Percentiles rank a stretch among this genome's conserved stretches.
Conservation (phyloP, 805 yeast species). For the Saturnispora galanensis region DNA sequence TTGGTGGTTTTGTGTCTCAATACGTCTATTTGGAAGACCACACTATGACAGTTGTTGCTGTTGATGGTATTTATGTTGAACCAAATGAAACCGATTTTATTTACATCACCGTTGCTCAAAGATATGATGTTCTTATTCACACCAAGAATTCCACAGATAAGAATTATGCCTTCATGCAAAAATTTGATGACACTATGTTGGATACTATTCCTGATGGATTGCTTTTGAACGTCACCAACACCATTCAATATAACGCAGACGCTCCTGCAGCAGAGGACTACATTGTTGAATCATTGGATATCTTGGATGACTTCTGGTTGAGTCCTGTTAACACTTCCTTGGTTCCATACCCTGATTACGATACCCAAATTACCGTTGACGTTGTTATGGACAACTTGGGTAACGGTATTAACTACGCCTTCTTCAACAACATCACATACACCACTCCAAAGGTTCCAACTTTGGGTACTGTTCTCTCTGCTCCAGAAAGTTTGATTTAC, state of each 20-base stretch:
- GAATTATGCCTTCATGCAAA: slow-evolving; percentile 77
- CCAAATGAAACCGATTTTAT: slow-evolving; percentile 58
- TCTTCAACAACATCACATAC: slow-evolving; percentile 82
- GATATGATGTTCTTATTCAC: slow-evolving; percentile 69
- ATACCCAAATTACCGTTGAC: slow-evolving; percentile 55
- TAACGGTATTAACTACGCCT: slow-evolving; percentile 91
- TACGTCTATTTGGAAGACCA: slow-evolving; percentile 86
- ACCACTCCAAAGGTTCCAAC: slow-evolving; percentile 79
- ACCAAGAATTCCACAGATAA: slow-evolving; percentile 53
- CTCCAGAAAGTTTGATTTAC: slow-evolving; percentile 38
- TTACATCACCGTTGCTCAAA: slow-evolving; percentile 85
- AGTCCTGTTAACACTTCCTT: slow-evolving; percentile 45
- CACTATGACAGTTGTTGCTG: slow-evolving; percentile 74
- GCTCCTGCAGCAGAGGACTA: slow-evolving; percentile 28
- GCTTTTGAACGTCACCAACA: slow-evolving; percentile 63
- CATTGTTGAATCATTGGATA: slow-evolving; percentile 39
- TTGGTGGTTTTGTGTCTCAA: slow-evolving; percentile 89
- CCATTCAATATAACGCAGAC: slow-evolving; percentile 42
- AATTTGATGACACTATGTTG: slow-evolving; percentile 73
- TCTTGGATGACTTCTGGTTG: slow-evolving; percentile 71
- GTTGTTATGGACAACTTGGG: slow-evolving; percentile 78
- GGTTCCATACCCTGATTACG: slow-evolving; percentile 56
- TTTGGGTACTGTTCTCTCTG: slow-evolving; percentile 63
- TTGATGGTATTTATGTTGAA: slow-evolving; percentile 84
- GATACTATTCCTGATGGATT: slow-evolving; percentile 63